A percentile compares a stretch with the other conserved stretches of the same genome.
Conservation (phyloP, 2,329 filamentous ascomycete species). For the Emydomyces testavorans region DNA sequence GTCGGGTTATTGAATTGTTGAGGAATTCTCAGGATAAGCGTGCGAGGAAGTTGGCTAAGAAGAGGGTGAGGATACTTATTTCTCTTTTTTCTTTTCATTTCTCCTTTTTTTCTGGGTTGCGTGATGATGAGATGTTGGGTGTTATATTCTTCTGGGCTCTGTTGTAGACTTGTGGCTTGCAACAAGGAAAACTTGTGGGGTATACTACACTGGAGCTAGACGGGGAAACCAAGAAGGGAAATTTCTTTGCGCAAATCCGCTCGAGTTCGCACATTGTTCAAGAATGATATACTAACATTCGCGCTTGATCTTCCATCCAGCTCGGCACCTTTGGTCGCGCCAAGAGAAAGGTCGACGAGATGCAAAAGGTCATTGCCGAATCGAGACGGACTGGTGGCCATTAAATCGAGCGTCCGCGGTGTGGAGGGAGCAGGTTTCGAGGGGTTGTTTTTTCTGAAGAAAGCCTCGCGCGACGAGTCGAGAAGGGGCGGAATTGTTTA, state of each 20-base stretch:
- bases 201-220: too few species aligned
- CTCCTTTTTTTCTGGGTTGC: too few species aligned
- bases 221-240: too few species aligned
- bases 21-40: conserved; percentile 99
- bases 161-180: too few species aligned
- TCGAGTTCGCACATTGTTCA: too few species aligned
- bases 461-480: neutral
- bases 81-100: conserved; percentile 9
- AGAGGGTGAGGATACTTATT: conserved; percentile 71
- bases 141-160: too few species aligned
- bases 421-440: conserved; percentile 3
- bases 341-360: conserved; percentile 99
- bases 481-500: neutral
- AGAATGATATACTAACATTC: conserved; percentile 1
- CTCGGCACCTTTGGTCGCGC: conserved; percentile 98
- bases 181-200: too few species aligned
- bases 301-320: conserved; percentile 34
- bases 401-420: conserved; percentile 37
- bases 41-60: conserved; percentile 97
- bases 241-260: too few species aligned
- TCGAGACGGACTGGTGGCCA: conserved; percentile 61
- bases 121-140: too few species aligned
- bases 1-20: conserved; percentile 96
- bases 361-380: conserved; percentile 95
- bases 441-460: neutral